Conservation (phyloP, 495 filamentous ascomycete species). For the Rhizodiscina lignyota region DNA sequence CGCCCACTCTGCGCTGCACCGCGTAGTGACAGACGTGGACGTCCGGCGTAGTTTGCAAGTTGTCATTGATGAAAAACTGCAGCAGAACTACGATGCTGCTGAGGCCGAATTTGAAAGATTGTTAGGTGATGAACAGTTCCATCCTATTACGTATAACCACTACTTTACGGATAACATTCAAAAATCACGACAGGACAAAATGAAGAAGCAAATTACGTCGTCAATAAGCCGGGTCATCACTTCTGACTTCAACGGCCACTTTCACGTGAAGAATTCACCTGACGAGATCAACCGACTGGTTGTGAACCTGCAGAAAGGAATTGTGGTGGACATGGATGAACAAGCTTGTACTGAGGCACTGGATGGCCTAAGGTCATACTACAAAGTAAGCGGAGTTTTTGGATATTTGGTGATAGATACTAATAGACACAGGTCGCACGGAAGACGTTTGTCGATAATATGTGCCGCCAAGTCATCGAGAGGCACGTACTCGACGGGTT, state of each 20-base stretch:
- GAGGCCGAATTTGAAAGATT: neutral
- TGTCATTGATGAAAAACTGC: too few relatives aligned
- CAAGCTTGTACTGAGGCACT: constrained; percentile 8
- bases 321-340: too few relatives aligned
- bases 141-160: constrained; percentile 21
- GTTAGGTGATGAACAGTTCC: neutral
- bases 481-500: too few relatives aligned
- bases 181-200: neutral
- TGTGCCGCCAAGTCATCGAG: neutral
- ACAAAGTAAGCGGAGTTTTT: too few relatives aligned
- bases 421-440: too few relatives aligned
- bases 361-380: constrained; percentile 41
- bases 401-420: too few relatives aligned
- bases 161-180: constrained; percentile 29
- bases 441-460: neutral
- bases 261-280: too few relatives aligned
- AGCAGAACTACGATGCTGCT: neutral
- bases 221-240: too few relatives aligned
- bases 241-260: too few relatives aligned
- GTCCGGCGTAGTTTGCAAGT: neutral
- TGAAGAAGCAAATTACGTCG: too few relatives aligned
- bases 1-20: constrained; percentile 1
- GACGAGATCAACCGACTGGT: too few relatives aligned
- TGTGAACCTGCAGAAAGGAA: too few relatives aligned
- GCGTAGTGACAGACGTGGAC: constrained; percentile 2